Evolutionary conservation across 1,284 basidiomycete species (phyloP).

Genomic region (Cystobasidiaceae sp.): DNA sequence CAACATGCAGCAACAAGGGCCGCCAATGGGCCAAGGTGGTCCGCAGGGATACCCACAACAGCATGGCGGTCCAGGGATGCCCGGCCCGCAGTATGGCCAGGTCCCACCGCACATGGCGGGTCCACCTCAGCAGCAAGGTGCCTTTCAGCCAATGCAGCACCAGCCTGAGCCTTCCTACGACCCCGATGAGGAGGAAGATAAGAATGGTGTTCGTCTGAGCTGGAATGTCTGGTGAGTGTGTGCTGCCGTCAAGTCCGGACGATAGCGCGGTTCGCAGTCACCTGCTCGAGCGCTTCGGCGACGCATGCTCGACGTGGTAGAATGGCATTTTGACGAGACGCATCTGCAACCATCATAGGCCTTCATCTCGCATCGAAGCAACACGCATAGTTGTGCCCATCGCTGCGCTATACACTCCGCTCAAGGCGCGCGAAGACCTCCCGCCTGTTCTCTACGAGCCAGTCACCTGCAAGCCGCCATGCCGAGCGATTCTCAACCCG

Average conservation of each 20-base stretch:
- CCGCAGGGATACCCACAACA: constrained; percentile 14
- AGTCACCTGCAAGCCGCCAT: constrained; percentile 95
- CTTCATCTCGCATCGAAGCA: constrained; percentile 92
- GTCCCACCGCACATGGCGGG: constrained; percentile 10
- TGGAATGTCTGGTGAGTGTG: constrained; percentile 74
- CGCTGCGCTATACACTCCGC: constrained; percentile 92
- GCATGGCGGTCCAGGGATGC: constrained; percentile 9
- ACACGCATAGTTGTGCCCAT: constrained; percentile 97
- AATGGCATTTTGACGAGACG: constrained; percentile 49
- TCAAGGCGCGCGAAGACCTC: constrained; percentile 90
- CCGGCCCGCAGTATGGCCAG: constrained; percentile 26
- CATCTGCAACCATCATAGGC: too few species aligned
- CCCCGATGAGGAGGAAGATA: constrained; percentile 41
- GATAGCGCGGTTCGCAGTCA: too few species aligned
- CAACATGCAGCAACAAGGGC: constrained; percentile 1
- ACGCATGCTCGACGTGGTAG: too few species aligned
- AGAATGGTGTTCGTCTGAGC: constrained; percentile 52
- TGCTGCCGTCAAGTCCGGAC: too few species aligned
- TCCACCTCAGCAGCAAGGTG: neutral
- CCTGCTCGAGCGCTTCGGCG: too few species aligned
- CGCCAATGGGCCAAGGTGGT: neutral
- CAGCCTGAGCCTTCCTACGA: constrained; percentile 23
- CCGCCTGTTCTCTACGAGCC: constrained; percentile 97
- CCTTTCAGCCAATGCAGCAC: constrained; percentile 20
- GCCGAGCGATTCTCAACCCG: constrained; percentile 85